phyloP scores from a whole-genome alignment of 1,284 basidiomycete genomes.

The Cutaneotrichosporon sp. region DNA sequence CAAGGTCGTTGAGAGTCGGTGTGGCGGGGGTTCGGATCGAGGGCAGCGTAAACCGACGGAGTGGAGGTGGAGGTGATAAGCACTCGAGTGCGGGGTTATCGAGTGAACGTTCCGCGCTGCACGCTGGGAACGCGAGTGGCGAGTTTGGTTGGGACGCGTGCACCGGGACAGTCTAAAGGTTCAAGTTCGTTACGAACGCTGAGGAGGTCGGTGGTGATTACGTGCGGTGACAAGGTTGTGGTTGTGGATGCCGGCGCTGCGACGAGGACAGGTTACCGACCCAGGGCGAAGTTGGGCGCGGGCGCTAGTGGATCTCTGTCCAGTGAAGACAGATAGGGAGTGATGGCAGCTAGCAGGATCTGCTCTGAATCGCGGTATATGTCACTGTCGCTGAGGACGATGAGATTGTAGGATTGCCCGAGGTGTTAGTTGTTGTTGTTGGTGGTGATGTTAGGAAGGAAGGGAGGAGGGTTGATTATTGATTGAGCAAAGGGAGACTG shows the following conservation, averaged over 20 bases:
- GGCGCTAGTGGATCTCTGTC: background rate
- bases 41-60: background rate
- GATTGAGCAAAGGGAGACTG: background rate
- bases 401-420: background rate
- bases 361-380: background rate
- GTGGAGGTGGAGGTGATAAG: constrained; percentile 21
- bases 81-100: background rate
- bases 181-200: background rate
- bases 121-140: background rate
- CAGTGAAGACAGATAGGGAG: background rate
- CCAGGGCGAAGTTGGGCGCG: background rate
- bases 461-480: background rate
- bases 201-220: background rate
- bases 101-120: background rate
- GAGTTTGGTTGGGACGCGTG: background rate
- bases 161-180: background rate
- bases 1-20: background rate
- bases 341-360: background rate
- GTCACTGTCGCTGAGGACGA: background rate
- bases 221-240: background rate
- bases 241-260: background rate
- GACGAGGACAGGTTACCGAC: background rate
- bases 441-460: background rate
- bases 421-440: background rate
- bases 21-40: background rate